Evolutionary conservation across 129 eudicot species (phyloP).

Genomic region (Saussurea involucrata): DNA sequence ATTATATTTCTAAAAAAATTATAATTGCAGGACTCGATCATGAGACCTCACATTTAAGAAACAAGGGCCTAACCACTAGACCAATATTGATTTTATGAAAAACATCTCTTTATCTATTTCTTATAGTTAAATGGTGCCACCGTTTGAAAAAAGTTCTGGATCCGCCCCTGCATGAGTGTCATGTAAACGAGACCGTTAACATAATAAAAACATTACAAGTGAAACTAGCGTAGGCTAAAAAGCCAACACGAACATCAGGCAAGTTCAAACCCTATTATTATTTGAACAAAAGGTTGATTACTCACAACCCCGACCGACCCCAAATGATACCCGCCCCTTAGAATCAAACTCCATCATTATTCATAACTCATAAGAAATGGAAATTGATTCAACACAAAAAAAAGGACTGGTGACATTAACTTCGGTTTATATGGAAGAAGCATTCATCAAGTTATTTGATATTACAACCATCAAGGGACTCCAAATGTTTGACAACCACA

Average conservation of each 20-base stretch:
- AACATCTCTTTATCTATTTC: too few species aligned
- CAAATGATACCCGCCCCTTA: too few species aligned
- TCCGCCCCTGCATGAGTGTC: neutral
- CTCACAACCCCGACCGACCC: too few species aligned
- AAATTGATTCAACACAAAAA: neutral
- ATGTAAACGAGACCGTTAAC: neutral
- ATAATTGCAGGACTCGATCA: too few species aligned
- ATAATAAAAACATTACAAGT: neutral
- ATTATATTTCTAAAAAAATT: too few species aligned
- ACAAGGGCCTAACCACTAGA: too few species aligned
- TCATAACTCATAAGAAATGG: constrained; percentile 8
- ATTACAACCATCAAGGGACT: constrained; percentile 21
- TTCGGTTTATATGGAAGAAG: constrained; percentile 22
- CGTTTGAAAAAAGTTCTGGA: too few species aligned
- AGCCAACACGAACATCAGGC: neutral
- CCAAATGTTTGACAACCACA: constrained; percentile 25
- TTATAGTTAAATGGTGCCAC: too few species aligned
- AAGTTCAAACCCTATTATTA: neutral
- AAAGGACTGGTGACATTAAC: neutral
- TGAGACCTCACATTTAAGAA: too few species aligned
- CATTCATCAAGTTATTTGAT: constrained; percentile 23
- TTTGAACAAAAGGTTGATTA: too few species aligned
- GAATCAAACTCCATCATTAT: neutral
- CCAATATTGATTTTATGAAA: too few species aligned
- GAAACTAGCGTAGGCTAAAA: neutral